Conservation (phyloP, 2,329 filamentous ascomycete genomes). For the Pseudocercospora musae region DNA sequence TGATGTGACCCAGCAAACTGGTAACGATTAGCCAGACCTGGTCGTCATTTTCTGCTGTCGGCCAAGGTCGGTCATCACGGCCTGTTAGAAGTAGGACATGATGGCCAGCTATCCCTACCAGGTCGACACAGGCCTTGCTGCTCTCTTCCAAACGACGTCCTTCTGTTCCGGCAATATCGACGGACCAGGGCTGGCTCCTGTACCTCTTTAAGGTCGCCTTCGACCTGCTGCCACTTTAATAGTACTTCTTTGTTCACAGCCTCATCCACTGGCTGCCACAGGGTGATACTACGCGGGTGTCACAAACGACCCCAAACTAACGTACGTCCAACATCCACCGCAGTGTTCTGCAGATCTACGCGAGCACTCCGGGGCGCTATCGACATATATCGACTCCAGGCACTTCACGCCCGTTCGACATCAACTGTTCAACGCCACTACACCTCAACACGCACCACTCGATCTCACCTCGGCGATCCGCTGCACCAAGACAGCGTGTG, state of each 20-base stretch:
- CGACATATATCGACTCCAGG: constrained; percentile 24
- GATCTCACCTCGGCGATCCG: constrained; percentile 9
- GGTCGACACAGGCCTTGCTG: constrained; percentile 26
- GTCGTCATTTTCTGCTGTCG: constrained; percentile 29
- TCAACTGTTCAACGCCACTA: constrained; percentile 16
- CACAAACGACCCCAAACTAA: constrained; percentile 23
- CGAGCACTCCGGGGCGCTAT: constrained; percentile 14
- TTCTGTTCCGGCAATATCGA: constrained; percentile 22
- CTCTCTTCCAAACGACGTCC: constrained; percentile 24
- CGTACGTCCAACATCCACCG: constrained; percentile 18
- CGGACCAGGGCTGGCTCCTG: constrained; percentile 14
- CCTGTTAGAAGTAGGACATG: constrained; percentile 26
- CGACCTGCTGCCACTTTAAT: constrained; percentile 19
- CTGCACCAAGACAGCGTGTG: constrained; percentile 10
- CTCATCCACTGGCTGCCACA: constrained; percentile 21
- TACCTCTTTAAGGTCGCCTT: constrained; percentile 19
- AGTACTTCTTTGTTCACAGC: constrained; percentile 27
- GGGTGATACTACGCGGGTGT: constrained; percentile 24
- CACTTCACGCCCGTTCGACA: constrained; percentile 21
- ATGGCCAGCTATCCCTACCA: constrained; percentile 31
- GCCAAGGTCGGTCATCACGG: constrained; percentile 31
- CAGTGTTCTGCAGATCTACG: constrained; percentile 18
- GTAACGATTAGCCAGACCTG: constrained; percentile 28
- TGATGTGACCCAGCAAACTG: constrained; percentile 42
- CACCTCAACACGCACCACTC: constrained; percentile 13